phyloP scores from a whole-genome alignment of 352 stramenopile genomes.

The Lagenidium giganteum region DNA sequence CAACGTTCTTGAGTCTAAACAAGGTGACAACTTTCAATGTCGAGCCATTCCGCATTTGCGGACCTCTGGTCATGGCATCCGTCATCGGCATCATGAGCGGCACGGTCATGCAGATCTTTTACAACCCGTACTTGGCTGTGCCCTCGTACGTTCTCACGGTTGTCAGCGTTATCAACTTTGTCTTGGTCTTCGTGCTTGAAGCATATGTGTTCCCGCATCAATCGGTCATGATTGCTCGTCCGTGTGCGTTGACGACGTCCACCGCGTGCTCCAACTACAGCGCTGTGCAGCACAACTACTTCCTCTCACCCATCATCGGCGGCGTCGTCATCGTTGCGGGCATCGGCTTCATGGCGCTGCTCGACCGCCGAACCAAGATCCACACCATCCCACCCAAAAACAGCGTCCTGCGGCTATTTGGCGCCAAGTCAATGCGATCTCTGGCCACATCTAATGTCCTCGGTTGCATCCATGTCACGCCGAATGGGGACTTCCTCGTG shows the following conservation, averaged over 20 bases:
- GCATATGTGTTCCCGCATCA: slow-evolving; percentile 9
- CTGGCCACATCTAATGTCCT: neutral
- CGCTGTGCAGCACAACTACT: slow-evolving; percentile 8
- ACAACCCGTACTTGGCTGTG: slow-evolving; percentile 10
- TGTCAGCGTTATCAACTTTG: slow-evolving; percentile 15
- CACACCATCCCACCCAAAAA: slow-evolving; percentile 1
- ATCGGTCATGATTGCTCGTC: slow-evolving; percentile 6
- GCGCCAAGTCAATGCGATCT: neutral
- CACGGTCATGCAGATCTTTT: slow-evolving; percentile 18
- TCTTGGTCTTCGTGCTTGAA: slow-evolving; percentile 20
- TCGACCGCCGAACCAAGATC: no score
- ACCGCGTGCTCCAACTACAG: slow-evolving; percentile 15
- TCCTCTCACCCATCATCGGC: slow-evolving; percentile 11
- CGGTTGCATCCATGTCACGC: slow-evolving; percentile 3
- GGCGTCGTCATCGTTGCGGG: slow-evolving; percentile 4
- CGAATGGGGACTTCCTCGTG: slow-evolving; percentile 1
- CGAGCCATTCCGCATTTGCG: slow-evolving; percentile 7
- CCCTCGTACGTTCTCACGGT: slow-evolving; percentile 14
- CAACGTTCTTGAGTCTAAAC: slow-evolving; percentile 17
- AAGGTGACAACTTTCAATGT: slow-evolving; percentile 12
- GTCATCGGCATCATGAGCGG: slow-evolving; percentile 19
- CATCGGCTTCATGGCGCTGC: no score
- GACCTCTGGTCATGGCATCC: slow-evolving; percentile 11
- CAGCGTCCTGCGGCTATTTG: slow-evolving; percentile 12
- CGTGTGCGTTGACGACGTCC: slow-evolving; percentile 12